A percentile compares a stretch with the other conserved stretches of the same genome.
Conservation (phyloP, 2,329 filamentous ascomycete species). For the Stachybotrys chlorohalonatus region DNA sequence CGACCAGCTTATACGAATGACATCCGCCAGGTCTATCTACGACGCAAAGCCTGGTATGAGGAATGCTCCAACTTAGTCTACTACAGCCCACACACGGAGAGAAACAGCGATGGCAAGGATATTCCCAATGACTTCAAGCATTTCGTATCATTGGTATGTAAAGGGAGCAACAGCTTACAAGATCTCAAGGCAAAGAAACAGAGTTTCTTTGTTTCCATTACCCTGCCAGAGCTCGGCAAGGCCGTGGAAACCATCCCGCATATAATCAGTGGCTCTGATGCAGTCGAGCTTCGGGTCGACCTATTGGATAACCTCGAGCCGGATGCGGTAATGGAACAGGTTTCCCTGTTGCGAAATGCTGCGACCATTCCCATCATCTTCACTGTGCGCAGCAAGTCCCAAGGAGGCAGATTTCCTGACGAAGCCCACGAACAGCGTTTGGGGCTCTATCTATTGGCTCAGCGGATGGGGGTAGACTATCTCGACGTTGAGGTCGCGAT, state of each 20-base stretch:
- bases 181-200: conserved; percentile 45
- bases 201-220: conserved; percentile 90
- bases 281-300: conserved; percentile 90
- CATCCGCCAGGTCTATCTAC: conserved; percentile 82
- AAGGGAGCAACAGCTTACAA: conserved; percentile 36
- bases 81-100: conserved; percentile 60
- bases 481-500: conserved; percentile 88
- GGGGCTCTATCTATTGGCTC: conserved; percentile 66
- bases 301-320: conserved; percentile 66
- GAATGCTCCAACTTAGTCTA: conserved; percentile 94
- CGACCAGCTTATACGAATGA: conserved; percentile 88
- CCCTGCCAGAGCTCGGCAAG: conserved; percentile 62
- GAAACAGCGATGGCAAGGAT: conserved; percentile 9
- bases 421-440: conserved; percentile 60
- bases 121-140: conserved; percentile 25
- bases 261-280: conserved; percentile 78
- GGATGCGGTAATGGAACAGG: conserved; percentile 74
- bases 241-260: conserved; percentile 57
- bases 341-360: conserved; percentile 66
- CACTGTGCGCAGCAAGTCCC: conserved; percentile 75
- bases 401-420: conserved; percentile 85
- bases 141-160: conserved; percentile 30
- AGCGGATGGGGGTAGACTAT: conserved; percentile 83
- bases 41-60: conserved; percentile 81
- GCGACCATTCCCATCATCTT: conserved; percentile 80